Evolutionary conservation across 805 yeast species (phyloP), one percentile per base, ranked within the genome.

Genomic region (Ogataea nitratoaversa): DNA sequence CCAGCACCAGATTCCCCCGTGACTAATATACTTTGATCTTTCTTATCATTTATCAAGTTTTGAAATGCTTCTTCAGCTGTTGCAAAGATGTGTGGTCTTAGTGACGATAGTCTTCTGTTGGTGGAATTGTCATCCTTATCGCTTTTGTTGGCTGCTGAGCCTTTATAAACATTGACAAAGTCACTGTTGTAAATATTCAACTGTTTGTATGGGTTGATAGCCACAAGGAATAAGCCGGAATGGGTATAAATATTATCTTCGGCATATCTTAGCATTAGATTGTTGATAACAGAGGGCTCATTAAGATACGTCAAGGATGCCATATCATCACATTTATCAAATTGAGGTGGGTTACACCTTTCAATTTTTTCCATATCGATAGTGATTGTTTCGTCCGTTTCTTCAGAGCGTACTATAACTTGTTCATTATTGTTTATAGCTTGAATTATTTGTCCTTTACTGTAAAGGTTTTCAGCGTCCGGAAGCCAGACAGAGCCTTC

Each of bases 1-100:
- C 99, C 99, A 0, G 99, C 99, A 50, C 99, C 99, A 19, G 95
- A 84, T 59, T 93, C 99, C 48, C 99, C 99, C 0, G 99, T 93
- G n/a, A 93, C 97, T 36, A 93, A 69, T 40, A 93, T 88, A 11
- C 95, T 82, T 66, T 93, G 99, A 60, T 90, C 84, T 53, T 79
- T 79, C 37, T 68, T 71, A 48, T 84, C 81, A 11, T 73, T 69
- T 11, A 87, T 66, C 58, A 93, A 67, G 53, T 82, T 84, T 47
- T 87, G 76, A 52, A 80, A 86, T 1, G 98, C 95, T 34, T 79
- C 78, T 54, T 93, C 96, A 0, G 95, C 84, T 23, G 85, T 80
- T 1, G 95, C 95, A 63, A 81, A 93, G 30, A 93, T 89, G 60
- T 93, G 99, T 1, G 99, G 99, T 33, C 77, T 77, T 8, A 41